Evolutionary conservation across 306 rosid species (phyloP).

Genomic region (Citrullus amarus): DNA sequence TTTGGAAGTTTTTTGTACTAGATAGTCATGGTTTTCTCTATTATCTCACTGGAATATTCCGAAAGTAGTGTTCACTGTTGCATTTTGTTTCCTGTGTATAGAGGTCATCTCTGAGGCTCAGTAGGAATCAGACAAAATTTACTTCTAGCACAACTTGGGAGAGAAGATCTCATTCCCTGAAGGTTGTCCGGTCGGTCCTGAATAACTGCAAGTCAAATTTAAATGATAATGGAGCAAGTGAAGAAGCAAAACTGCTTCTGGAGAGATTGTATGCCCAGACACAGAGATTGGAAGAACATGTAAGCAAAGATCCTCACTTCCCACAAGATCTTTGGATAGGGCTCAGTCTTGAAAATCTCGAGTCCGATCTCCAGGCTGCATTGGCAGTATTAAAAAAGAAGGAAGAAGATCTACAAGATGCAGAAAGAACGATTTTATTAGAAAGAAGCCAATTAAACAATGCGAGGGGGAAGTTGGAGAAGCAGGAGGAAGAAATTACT

Average conservation of each 20-base stretch:
- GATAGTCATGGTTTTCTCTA: background rate
- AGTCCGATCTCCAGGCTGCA: conserved; percentile 61
- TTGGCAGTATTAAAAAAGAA: conserved; percentile 49
- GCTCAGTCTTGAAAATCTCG: conserved; percentile 46
- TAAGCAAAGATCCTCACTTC: conserved; percentile 22
- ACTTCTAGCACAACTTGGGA: conserved; percentile 10
- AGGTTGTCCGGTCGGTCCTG: conserved; percentile 33
- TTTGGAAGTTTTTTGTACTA: background rate
- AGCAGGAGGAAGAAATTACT: conserved; percentile 49
- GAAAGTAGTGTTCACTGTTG: background rate
- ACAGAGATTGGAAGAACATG: conserved; percentile 53
- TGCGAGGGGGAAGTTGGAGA: conserved; percentile 63
- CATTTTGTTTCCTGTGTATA: conserved; percentile 36
- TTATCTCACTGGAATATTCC: background rate
- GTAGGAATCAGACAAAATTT: conserved; percentile 21
- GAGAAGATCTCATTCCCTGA: conserved; percentile 19
- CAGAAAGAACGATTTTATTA: conserved; percentile 43
- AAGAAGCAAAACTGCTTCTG: conserved; percentile 67
- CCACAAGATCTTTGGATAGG: conserved; percentile 31
- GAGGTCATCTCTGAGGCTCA: conserved; percentile 34
- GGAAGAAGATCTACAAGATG: conserved; percentile 69
- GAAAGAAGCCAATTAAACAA: conserved; percentile 42
- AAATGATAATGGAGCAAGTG: conserved; percentile 45
- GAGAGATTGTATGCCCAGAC: conserved; percentile 77
- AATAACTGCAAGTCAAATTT: conserved; percentile 26